A percentile compares a stretch with the other conserved stretches of the same genome.
These are phyloP conservation scores for Salvia miltiorrhiza DNA, from an alignment of 257 asterid genomes.

Conservation along the genomic window DNA sequence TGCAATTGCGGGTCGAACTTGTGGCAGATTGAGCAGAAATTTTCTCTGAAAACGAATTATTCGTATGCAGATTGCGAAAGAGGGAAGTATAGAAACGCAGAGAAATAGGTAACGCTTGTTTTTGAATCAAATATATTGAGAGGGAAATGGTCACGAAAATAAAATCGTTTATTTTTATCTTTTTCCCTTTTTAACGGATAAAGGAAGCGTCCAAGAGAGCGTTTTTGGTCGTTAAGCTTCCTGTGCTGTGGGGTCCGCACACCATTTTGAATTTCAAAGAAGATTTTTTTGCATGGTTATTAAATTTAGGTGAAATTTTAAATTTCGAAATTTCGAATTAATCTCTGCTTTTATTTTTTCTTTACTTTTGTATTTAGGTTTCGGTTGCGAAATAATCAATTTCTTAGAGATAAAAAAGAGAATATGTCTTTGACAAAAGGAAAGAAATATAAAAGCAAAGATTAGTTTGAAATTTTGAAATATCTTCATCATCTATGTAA, in stretches of 20 bases:
- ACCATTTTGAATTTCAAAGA: constrained; percentile 38
- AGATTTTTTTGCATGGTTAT: neutral
- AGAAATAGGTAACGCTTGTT: constrained; percentile 31
- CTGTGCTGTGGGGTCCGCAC: constrained; percentile 15
- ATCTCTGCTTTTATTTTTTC: neutral
- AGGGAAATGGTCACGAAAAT: constrained; percentile 30
- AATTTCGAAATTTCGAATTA: neutral
- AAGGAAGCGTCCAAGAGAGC: constrained; percentile 14
- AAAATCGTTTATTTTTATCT: neutral
- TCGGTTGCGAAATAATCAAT: neutral
- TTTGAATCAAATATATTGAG: constrained; percentile 23
- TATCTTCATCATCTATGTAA: too few relatives aligned
- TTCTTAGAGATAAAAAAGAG: neutral
- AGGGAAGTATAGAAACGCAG: constrained; percentile 18
- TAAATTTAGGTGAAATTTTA: neutral
- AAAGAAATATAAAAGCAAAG: too few relatives aligned
- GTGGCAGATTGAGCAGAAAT: constrained; percentile 11
- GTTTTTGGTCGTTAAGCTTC: constrained; percentile 10
- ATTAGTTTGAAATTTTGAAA: too few relatives aligned
- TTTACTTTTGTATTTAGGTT: neutral
- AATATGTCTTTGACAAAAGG: too few relatives aligned
- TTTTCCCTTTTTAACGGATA: neutral
- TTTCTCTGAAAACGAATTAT: too few relatives aligned
- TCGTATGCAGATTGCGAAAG: constrained; percentile 7
- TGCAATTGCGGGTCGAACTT: neutral